Conservation (phyloP, 2,329 filamentous ascomycete genomes). For the Paecilomyces dactylethromorphus region DNA sequence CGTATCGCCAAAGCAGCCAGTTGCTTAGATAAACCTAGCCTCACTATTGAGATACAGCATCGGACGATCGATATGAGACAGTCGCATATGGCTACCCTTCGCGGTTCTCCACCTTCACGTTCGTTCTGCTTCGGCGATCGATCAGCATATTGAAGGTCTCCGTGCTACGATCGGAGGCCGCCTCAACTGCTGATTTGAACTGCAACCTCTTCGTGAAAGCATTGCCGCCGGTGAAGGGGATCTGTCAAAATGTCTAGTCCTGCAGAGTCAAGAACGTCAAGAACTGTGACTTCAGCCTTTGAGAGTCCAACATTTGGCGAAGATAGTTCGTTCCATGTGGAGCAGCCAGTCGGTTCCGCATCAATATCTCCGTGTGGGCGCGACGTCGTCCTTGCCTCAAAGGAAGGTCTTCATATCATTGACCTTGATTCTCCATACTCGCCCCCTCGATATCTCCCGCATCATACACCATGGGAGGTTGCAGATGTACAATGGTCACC, state of each 20-base stretch:
- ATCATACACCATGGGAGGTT: constrained; percentile 87
- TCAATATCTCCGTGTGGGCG: constrained; percentile 88
- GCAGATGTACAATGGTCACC: constrained; percentile 97
- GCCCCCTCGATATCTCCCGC: constrained; percentile 74
- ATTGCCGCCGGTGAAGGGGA: background rate
- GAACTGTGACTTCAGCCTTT: constrained; percentile 51
- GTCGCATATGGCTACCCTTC: background rate
- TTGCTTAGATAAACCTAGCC: background rate
- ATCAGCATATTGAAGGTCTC: background rate
- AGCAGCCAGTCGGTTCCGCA: constrained; percentile 74
- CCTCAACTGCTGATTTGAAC: background rate
- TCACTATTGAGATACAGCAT: background rate
- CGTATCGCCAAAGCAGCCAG: background rate
- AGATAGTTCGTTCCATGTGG: constrained; percentile 76
- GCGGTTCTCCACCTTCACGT: background rate
- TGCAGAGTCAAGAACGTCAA: constrained; percentile 31
- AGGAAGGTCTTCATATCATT: constrained; percentile 82
- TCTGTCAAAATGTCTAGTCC: constrained; percentile 24
- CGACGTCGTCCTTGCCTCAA: constrained; percentile 85
- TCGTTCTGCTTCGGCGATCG: background rate
- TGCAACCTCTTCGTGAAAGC: background rate
- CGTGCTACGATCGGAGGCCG: no score
- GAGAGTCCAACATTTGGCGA: constrained; percentile 84
- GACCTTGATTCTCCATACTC: constrained; percentile 87
- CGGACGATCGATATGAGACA: background rate